phyloP scores from a whole-genome alignment of 1,139 yeast species.

The Meyerozyma carpophila region DNA sequence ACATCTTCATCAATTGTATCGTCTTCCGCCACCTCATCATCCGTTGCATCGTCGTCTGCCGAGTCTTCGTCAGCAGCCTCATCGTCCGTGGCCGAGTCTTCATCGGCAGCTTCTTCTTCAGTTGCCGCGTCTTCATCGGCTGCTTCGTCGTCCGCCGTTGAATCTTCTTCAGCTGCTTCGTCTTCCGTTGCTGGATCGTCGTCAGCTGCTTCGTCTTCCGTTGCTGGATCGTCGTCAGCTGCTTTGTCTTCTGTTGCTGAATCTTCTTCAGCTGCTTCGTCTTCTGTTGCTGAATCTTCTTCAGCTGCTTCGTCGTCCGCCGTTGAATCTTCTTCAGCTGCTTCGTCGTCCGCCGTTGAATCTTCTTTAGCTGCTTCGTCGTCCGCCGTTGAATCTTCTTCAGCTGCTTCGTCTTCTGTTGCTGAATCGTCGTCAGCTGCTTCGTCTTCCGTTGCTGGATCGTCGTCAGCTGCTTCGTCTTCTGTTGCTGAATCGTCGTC shows the following conservation, averaged over 20 bases:
- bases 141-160: not conserved
- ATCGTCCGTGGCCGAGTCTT: not conserved
- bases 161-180: no score
- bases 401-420: not conserved
- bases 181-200: not conserved
- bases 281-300: not conserved
- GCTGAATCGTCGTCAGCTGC: no score
- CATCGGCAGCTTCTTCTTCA: not conserved
- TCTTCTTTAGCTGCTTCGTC: not conserved
- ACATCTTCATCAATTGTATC: not conserved
- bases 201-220: constrained; percentile 1
- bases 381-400: not conserved
- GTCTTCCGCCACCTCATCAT: not conserved
- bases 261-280: constrained; percentile 3
- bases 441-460: no score
- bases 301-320: not conserved
- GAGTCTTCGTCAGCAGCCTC: no score
- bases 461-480: no score
- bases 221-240: constrained; percentile 2
- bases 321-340: not conserved
- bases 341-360: not conserved
- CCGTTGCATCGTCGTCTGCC: not conserved
- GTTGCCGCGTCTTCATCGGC: not conserved
- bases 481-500: no score
- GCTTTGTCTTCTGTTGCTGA: constrained; percentile 2